Conservation (phyloP, 2,329 filamentous ascomycete genomes). For the Talaromyces rugulosus region DNA sequence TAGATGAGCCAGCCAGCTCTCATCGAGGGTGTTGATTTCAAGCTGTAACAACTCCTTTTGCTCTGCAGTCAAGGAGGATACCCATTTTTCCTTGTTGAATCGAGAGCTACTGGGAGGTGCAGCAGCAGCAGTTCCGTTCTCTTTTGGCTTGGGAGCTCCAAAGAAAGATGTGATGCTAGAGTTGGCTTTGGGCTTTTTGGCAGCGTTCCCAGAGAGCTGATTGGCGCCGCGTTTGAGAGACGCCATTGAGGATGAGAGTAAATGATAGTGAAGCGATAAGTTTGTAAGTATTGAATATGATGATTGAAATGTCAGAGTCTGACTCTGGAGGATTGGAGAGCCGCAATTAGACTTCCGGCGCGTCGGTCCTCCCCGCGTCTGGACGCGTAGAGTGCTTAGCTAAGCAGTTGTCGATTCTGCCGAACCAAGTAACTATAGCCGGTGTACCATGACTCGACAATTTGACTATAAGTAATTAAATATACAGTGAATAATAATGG, state of each 20-base stretch:
- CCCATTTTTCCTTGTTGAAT: conserved; percentile 90
- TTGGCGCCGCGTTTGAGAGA: conserved; percentile 64
- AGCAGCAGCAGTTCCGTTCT: conserved; percentile 12
- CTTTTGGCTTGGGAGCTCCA: conserved; percentile 57
- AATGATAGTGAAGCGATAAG: not conserved
- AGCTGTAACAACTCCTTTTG: conserved; percentile 77
- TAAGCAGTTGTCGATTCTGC: not conserved
- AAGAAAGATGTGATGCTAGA: conserved; percentile 89
- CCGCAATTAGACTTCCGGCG: not conserved
- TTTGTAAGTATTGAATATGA: not conserved
- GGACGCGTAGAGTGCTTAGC: not conserved
- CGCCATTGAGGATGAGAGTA: conserved; percentile 19
- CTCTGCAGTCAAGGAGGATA: conserved; percentile 72
- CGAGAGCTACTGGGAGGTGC: conserved; percentile 34
- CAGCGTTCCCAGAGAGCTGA: conserved; percentile 34
- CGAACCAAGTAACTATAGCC: not conserved
- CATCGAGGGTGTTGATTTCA: conserved; percentile 87
- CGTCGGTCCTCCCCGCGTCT: not conserved
- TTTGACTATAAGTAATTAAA: not conserved
- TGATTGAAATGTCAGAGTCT: not conserved
- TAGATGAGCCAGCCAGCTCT: conserved; percentile 83
- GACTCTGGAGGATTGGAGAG: not conserved
- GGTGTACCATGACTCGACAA: not conserved
- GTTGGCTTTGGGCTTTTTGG: conserved; percentile 70
- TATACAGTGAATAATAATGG: not conserved